Percentiles rank a stretch among this genome's conserved stretches.
These are phyloP conservation scores for Blakeslea trispora DNA, from an alignment of 371 early-diverging fungal genomes.

Conservation along the genomic window DNA sequence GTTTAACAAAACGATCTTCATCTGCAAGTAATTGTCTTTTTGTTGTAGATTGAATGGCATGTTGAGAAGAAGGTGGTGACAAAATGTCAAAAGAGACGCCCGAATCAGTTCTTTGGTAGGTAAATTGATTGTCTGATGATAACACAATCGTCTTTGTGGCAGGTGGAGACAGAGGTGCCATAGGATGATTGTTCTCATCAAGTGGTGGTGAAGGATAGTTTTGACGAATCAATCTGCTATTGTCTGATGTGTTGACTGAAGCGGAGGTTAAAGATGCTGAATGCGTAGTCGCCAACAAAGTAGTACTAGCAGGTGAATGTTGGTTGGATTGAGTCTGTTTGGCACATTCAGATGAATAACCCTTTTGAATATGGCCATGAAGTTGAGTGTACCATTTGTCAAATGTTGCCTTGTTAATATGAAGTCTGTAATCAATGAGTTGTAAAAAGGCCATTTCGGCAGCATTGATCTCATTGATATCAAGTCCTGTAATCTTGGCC, in stretches of 20 bases:
- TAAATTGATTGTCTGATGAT: neutral
- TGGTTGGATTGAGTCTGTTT: neutral
- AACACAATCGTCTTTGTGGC: neutral
- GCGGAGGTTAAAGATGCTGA: neutral
- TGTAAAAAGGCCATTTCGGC: conserved; percentile 73
- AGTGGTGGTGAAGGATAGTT: conserved; percentile 24
- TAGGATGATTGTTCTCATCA: conserved; percentile 13
- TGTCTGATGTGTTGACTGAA: neutral
- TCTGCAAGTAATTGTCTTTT: conserved; percentile 4
- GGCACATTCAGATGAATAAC: neutral
- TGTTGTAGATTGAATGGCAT: too few species aligned
- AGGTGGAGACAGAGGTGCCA: conserved; percentile 2
- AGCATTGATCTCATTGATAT: conserved; percentile 69
- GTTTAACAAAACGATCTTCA: conserved; percentile 4
- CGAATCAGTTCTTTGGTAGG: conserved; percentile 21
- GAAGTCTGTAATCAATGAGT: conserved; percentile 70
- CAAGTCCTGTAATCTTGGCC: conserved; percentile 72
- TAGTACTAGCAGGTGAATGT: neutral
- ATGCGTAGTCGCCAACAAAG: too few species aligned
- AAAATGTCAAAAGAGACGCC: conserved; percentile 20
- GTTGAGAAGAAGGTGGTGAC: conserved; percentile 16
- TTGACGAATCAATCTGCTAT: too few species aligned
- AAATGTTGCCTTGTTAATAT: conserved; percentile 63
- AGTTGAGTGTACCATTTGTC: conserved; percentile 68
- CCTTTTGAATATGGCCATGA: conserved; percentile 41